phyloP scores from a whole-genome alignment of 1,284 basidiomycete genomes.

The Moniliella sp. region DNA sequence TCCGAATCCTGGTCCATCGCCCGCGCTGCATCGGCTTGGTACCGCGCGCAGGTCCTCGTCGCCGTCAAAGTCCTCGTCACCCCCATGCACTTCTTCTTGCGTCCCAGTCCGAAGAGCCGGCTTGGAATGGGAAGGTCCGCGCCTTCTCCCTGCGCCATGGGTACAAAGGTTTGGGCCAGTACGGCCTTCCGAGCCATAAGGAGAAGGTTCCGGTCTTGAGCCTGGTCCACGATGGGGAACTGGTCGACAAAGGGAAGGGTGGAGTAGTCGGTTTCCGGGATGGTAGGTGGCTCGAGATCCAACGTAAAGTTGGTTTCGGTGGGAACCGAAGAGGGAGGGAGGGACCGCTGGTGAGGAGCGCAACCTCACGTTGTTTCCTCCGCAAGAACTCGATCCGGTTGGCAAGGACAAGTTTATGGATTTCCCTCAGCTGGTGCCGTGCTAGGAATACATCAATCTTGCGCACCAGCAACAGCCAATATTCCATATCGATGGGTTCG shows the following conservation, averaged over 20 bases:
- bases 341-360: too few relatives aligned
- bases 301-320: conserved; percentile 8
- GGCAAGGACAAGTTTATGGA: conserved; percentile 84
- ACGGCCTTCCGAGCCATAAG: conserved; percentile 12
- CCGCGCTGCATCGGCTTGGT: conserved; percentile 40
- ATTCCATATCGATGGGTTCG: conserved; percentile 86
- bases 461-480: conserved; percentile 81
- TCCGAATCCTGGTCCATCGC: conserved; percentile 89
- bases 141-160: conserved; percentile 4
- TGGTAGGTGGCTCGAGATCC: conserved; percentile 9
- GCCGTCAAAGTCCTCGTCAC: conserved; percentile 1
- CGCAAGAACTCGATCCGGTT: conserved; percentile 86
- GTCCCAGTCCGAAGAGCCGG: too few relatives aligned
- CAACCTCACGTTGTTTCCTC: conserved; percentile 77
- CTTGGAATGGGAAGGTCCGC: too few relatives aligned
- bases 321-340: conserved; percentile 4
- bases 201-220: too few relatives aligned
- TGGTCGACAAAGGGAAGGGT: conserved; percentile 8
- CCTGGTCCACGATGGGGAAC: too few relatives aligned
- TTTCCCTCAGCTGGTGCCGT: conserved; percentile 71
- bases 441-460: conserved; percentile 88
- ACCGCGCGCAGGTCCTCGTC: conserved; percentile 6
- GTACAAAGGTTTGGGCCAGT: conserved; percentile 10
- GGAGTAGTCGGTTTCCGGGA: conserved; percentile 9
- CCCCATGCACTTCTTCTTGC: too few relatives aligned